phyloP scores from a whole-genome alignment of 352 stramenopile genomes.

The Phytopythium aichiense region DNA sequence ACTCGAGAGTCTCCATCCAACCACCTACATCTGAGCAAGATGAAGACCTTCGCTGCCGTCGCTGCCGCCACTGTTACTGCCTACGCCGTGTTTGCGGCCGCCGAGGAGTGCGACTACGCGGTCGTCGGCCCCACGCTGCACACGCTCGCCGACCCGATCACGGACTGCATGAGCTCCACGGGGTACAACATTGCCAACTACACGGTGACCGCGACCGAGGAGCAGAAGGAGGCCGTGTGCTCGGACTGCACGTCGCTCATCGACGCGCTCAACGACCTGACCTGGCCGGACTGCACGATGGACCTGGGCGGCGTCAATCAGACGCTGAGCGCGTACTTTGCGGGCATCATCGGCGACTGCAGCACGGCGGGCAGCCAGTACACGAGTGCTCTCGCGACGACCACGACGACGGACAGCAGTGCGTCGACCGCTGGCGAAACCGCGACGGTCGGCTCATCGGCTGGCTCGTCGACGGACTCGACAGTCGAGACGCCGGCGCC shows the following conservation, averaged over 20 bases:
- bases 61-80: constrained; percentile 2
- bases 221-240: constrained; percentile 15
- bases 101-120: constrained; percentile 13
- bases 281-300: constrained; percentile 16
- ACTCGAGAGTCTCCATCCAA: neutral
- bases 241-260: constrained; percentile 14
- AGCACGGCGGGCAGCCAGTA: constrained; percentile 6
- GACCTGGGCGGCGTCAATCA: constrained; percentile 13
- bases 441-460: constrained; percentile 2
- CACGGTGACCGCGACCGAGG: constrained; percentile 7
- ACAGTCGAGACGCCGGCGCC: constrained; percentile 3
- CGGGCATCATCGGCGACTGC: constrained; percentile 14
- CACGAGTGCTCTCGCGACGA: neutral
- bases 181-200: constrained; percentile 15
- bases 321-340: constrained; percentile 16
- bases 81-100: neutral
- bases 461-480: constrained; percentile 1
- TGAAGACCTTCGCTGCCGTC: constrained; percentile 6
- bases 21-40: neutral
- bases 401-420: neutral
- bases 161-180: constrained; percentile 11
- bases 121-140: constrained; percentile 12
- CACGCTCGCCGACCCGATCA: constrained; percentile 10
- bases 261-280: constrained; percentile 7
- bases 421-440: neutral